Evolutionary conservation across 805 yeast genomes (phyloP).

Genomic region (Wickerhamiella parazyma): DNA sequence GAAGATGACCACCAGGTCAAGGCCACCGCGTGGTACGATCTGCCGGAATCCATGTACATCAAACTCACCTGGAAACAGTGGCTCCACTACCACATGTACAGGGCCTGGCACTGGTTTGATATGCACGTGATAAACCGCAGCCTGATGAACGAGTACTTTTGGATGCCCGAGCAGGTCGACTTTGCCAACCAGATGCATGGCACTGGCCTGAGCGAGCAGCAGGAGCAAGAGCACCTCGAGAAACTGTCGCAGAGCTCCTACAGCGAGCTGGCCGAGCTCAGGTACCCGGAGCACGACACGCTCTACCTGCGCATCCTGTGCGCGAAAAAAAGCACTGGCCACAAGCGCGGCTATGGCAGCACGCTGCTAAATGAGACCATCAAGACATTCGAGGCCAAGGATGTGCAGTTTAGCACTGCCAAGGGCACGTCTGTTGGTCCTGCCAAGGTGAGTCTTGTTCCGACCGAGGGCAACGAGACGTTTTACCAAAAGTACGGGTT

Average conservation of each 20-base stretch:
- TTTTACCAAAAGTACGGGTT: constrained; percentile 5
- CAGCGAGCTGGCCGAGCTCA: neutral
- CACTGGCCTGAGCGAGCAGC: neutral
- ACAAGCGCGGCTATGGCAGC: constrained; percentile 2
- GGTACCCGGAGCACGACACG: constrained; percentile 2
- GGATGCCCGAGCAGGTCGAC: neutral
- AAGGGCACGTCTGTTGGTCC: neutral
- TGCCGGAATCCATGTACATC: neutral
- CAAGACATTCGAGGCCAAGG: neutral
- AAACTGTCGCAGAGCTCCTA: neutral
- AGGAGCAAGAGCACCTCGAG: neutral
- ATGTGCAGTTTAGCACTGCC: neutral
- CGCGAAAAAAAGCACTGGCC: neutral
- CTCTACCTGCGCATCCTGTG: constrained; percentile 2
- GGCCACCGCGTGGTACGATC: neutral
- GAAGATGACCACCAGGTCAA: neutral
- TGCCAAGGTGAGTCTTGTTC: constrained; percentile 3
- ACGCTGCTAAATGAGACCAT: neutral
- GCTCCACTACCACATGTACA: neutral
- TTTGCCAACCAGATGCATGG: constrained; percentile 3
- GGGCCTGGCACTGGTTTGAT: neutral
- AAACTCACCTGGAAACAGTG: neutral
- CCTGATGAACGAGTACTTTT: neutral
- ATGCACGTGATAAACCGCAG: neutral
- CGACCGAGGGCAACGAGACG: constrained; percentile 2